Evolutionary conservation across 2,329 filamentous ascomycete species (phyloP), one percentile per base, ranked within the genome.

Genomic region (Cladophialophora yegresii): DNA sequence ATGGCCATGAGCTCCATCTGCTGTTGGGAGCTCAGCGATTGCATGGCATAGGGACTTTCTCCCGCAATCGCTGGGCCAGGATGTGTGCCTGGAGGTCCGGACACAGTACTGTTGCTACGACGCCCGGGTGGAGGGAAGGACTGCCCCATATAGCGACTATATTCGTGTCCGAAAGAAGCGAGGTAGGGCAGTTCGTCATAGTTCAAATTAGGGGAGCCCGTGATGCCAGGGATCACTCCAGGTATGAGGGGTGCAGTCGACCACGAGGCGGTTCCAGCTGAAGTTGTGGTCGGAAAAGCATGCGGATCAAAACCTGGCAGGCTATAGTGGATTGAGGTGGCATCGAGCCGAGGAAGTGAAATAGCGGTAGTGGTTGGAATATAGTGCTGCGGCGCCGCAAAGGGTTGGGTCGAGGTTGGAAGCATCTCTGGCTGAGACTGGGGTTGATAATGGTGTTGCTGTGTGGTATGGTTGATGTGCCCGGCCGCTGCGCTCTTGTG

Each of bases 1-100:
- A 87, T 87, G 61, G 88, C 86, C 89, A 96, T 92, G 43, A 96
- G 80, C 78, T 96, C 90, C 67, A 88, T 78, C 76, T 95, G 91
- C 76, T 96, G 91, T 72, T 91, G 85, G 68, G 92, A 89, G 64
- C 87, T 93, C 33, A 96, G 80, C 64, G 82, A 82, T 83, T 90
- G 69, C 87, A 91, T 71, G 86, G 86, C 64, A 82, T 84, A 73
- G 22, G 58, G 16, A 20, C 13, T 30, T 2, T 23, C 23, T 26
- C 84, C 84, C 75, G 67, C 78, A 72, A 26, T 10, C 22, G 56
- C 26, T 20, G 36, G 3, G 30, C 7, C 55, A 58, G 13, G 13
- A 20, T 45, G 40, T 50, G 47, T 7, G 7, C 47, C 20, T 23
- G 20, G n/a, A 16, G 51, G 51, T 3, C 51, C 51, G 8, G 51